These are phyloP conservation scores for Cystobasidium pallidum DNA, from an alignment of 1,284 basidiomycete genomes.

Conservation along the genomic window DNA sequence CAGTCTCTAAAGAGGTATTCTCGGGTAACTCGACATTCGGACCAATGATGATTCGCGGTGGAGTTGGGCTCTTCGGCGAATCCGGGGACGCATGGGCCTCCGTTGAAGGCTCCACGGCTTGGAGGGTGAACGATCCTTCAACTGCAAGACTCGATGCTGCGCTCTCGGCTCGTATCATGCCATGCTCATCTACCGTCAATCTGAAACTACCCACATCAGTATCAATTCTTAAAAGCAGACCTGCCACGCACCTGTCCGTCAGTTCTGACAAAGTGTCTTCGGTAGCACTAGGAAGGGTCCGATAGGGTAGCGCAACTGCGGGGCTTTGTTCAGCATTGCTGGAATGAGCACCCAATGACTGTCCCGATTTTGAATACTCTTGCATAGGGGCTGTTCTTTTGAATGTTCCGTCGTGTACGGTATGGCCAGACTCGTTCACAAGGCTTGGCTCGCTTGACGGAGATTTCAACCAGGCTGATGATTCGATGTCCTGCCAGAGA, in stretches of 20 bases:
- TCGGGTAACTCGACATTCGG: not conserved
- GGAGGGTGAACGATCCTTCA: not conserved
- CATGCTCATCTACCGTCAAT: not conserved
- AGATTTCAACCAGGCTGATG: too few relatives aligned
- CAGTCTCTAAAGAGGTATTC: not conserved
- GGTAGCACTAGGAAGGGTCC: too few relatives aligned
- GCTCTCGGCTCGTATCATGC: not conserved
- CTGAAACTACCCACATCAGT: not conserved
- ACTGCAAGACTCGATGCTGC: slow-evolving; percentile 18
- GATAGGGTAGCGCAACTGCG: not conserved
- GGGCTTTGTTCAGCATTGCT: not conserved
- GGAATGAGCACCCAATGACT: too few relatives aligned
- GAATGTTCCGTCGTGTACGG: too few relatives aligned
- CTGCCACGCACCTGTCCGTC: slow-evolving; percentile 11
- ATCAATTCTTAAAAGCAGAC: too few relatives aligned
- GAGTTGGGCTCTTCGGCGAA: not conserved
- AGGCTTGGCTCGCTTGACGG: too few relatives aligned
- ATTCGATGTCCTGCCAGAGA: too few relatives aligned
- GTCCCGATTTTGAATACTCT: too few relatives aligned
- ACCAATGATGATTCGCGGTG: not conserved
- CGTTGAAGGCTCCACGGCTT: not conserved
- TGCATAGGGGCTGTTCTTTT: too few relatives aligned
- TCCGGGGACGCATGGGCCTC: not conserved
- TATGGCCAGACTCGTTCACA: too few relatives aligned
- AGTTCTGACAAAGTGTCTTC: slow-evolving; percentile 4